Conservation (phyloP, 352 stramenopile genomes). For the Globisporangium okanoganense region DNA sequence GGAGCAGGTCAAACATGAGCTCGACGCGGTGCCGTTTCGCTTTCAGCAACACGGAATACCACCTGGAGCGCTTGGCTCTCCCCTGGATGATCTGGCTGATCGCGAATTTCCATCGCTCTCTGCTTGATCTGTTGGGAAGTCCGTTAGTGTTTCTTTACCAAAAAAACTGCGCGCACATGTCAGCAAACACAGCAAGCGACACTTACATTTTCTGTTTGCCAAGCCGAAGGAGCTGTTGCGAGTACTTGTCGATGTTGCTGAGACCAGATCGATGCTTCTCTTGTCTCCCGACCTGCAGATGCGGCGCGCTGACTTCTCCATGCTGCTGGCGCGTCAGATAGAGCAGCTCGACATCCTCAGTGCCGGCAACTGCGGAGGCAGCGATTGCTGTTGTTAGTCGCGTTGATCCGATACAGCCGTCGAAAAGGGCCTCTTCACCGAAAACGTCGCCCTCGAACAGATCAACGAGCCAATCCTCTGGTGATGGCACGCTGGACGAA, state of each 20-base stretch:
- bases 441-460: conserved; percentile 38
- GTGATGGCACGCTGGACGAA: not conserved
- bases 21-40: conserved; percentile 31
- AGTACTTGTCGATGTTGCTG: not conserved
- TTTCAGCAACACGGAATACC: conserved; percentile 27
- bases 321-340: conserved; percentile 23
- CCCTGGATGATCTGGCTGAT: conserved; percentile 34
- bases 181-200: not conserved
- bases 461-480: conserved; percentile 21
- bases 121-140: conserved; percentile 11
- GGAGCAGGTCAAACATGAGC: conserved; percentile 33
- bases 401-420: conserved; percentile 11
- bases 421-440: conserved; percentile 31
- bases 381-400: conserved; percentile 25
- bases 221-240: not conserved
- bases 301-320: not conserved
- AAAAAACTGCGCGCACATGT: not conserved
- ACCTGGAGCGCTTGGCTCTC: conserved; percentile 27
- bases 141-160: not conserved
- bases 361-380: not conserved
- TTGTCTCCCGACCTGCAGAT: conserved; percentile 3
- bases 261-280: not conserved
- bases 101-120: conserved; percentile 29
- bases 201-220: conserved; percentile 13
- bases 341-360: conserved; percentile 14